phyloP scores from a whole-genome alignment of 768 basidiomycete species.

The Clitopilus passeckerianus region DNA sequence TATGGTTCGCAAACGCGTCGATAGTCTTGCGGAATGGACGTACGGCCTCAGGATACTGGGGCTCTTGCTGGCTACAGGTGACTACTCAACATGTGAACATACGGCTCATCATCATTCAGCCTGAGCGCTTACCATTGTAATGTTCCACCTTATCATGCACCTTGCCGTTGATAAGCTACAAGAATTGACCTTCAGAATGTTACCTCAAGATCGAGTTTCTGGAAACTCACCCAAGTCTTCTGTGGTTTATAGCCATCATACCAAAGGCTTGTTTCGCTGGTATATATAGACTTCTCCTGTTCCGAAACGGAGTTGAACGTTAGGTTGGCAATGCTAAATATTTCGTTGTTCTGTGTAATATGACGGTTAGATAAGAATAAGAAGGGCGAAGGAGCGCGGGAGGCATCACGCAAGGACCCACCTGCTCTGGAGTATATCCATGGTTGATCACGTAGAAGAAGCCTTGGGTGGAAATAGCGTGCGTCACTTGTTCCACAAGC shows the following conservation, averaged over 20 bases:
- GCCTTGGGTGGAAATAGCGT: slow-evolving; percentile 39
- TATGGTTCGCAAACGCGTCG: slow-evolving; percentile 24
- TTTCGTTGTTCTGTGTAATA: slow-evolving; percentile 28
- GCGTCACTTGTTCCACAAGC: slow-evolving; percentile 33
- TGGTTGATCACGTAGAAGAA: slow-evolving; percentile 49
- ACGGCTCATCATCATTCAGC: background rate
- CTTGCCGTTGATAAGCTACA: slow-evolving; percentile 55
- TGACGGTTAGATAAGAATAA: background rate
- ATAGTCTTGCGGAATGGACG: slow-evolving; percentile 28
- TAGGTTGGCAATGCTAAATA: slow-evolving; percentile 44
- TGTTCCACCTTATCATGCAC: slow-evolving; percentile 60
- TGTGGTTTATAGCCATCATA: slow-evolving; percentile 51
- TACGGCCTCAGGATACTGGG: slow-evolving; percentile 27
- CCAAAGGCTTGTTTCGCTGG: slow-evolving; percentile 27
- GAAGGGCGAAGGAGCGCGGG: background rate
- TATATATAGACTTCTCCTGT: slow-evolving; percentile 38
- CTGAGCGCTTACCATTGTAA: slow-evolving; percentile 47
- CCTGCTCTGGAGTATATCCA: slow-evolving; percentile 35
- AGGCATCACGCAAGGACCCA: slow-evolving; percentile 5
- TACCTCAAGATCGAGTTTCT: too few relatives aligned
- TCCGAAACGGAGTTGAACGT: slow-evolving; percentile 32
- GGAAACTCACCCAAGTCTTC: slow-evolving; percentile 49
- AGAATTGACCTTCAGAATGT: background rate
- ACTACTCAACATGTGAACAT: background rate
- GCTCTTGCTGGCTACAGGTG: slow-evolving; percentile 6